Percentiles rank a stretch among this genome's conserved stretches.
These are phyloP conservation scores for Cladosporium colombiae DNA, from an alignment of 2,329 filamentous ascomycete genomes.

Conservation along the genomic window DNA sequence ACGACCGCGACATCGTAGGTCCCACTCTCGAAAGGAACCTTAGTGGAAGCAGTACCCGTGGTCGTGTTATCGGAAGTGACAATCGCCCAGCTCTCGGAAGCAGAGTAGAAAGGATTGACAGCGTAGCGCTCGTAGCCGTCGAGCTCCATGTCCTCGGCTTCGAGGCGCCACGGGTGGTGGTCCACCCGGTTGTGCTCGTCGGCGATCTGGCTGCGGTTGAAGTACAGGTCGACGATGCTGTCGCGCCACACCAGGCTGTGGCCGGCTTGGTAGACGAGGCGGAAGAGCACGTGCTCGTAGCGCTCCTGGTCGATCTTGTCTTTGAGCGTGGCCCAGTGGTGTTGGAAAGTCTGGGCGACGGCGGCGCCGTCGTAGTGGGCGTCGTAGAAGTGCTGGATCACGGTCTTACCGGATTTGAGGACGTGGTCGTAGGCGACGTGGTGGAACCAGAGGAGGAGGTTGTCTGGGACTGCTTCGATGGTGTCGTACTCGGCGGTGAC, in stretches of 20 bases:
- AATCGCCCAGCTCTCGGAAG: slow-evolving; percentile 57
- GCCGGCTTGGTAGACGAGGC: slow-evolving; percentile 66
- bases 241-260: slow-evolving; percentile 72
- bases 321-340: slow-evolving; percentile 56
- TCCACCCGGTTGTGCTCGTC: slow-evolving; percentile 60
- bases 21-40: slow-evolving; percentile 52
- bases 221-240: slow-evolving; percentile 65
- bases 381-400: slow-evolving; percentile 68
- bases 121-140: slow-evolving; percentile 56
- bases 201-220: slow-evolving; percentile 60
- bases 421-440: slow-evolving; percentile 67
- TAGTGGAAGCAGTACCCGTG: slow-evolving; percentile 51
- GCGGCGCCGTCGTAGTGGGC: slow-evolving; percentile 62
- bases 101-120: slow-evolving; percentile 62
- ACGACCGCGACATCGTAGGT: slow-evolving; percentile 66
- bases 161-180: slow-evolving; percentile 65
- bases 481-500: slow-evolving; percentile 61
- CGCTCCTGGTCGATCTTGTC: slow-evolving; percentile 62
- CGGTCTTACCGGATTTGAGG: slow-evolving; percentile 64
- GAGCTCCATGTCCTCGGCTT: slow-evolving; percentile 66
- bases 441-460: slow-evolving; percentile 73
- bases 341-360: slow-evolving; percentile 60
- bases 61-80: slow-evolving; percentile 58
- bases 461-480: slow-evolving; percentile 64
- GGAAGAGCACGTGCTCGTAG: slow-evolving; percentile 59